Percentiles rank a stretch among this genome's conserved stretches.
phyloP scores from a whole-genome alignment of 306 rosid species.

The Mimosa pudica region DNA sequence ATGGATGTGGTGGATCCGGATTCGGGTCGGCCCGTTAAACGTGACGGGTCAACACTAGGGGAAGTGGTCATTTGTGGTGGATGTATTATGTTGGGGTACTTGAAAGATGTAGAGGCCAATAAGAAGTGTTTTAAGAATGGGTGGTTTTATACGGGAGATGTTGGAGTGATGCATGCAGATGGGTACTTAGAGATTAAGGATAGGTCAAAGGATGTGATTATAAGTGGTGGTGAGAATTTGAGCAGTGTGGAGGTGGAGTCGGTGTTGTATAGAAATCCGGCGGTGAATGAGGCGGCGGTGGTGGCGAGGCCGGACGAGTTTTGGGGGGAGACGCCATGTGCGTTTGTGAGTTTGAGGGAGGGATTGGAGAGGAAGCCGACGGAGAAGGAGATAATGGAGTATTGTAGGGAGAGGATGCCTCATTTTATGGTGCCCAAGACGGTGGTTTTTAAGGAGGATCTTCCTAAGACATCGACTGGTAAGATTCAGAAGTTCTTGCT shows the following conservation, averaged over 20 bases:
- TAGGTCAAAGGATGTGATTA: no score
- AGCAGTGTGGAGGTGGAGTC: no score
- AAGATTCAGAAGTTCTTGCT: constrained; percentile 65
- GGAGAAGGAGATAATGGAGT: no score
- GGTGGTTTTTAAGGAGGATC: constrained; percentile 56
- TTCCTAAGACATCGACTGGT: constrained; percentile 71
- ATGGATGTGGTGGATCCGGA: constrained; percentile 53
- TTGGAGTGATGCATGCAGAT: no score
- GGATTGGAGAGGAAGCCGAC: no score
- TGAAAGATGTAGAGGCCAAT: constrained; percentile 55
- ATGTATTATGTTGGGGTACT: constrained; percentile 63
- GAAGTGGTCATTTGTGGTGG: constrained; percentile 63
- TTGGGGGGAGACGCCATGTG: no score
- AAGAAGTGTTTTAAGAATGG: constrained; percentile 45
- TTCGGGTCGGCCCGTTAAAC: constrained; percentile 41
- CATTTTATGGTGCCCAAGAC: constrained; percentile 43
- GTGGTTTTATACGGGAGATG: constrained; percentile 36
- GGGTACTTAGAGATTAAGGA: no score
- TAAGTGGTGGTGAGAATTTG: no score
- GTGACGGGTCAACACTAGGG: constrained; percentile 50
- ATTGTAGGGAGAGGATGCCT: not conserved
- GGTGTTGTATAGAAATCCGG: no score
- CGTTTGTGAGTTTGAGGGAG: no score
- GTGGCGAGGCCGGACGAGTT: no score
- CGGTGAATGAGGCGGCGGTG: no score